Conservation (phyloP, 768 basidiomycete genomes). For the Lanmaoa pseudosensibilis region DNA sequence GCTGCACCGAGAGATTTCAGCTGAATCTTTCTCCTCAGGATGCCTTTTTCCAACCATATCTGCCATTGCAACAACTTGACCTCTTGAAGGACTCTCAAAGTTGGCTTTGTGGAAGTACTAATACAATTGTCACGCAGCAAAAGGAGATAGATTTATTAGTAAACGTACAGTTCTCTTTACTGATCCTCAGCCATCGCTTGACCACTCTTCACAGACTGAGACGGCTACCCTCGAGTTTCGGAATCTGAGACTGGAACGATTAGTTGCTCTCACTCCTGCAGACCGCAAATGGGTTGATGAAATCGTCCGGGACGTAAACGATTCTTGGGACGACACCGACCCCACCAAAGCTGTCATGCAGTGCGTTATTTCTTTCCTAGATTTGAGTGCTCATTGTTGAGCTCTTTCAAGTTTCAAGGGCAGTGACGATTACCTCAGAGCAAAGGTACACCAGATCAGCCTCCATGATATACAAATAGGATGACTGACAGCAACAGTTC, state of each 20-base stretch:
- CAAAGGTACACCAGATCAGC: constrained; percentile 53
- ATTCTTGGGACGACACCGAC: constrained; percentile 70
- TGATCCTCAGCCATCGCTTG: neutral
- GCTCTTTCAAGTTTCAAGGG: constrained; percentile 75
- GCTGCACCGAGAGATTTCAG: neutral
- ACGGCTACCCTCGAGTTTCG: constrained; percentile 84
- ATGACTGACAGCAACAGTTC: constrained; percentile 42
- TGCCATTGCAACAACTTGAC: constrained; percentile 93
- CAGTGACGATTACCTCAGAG: constrained; percentile 91
- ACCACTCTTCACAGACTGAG: constrained; percentile 62
- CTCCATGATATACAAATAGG: neutral
- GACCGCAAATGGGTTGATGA: constrained; percentile 99
- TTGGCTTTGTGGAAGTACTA: constrained; percentile 95
- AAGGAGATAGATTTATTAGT: constrained; percentile 89
- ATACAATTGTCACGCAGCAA: constrained; percentile 92
- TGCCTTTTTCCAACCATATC: constrained; percentile 96
- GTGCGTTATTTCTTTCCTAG: constrained; percentile 42
- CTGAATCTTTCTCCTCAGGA: constrained; percentile 47
- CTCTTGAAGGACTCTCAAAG: constrained; percentile 74
- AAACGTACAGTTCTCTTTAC: constrained; percentile 50
- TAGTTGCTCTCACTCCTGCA: constrained; percentile 80
- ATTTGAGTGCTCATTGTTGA: neutral
- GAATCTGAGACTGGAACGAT: constrained; percentile 75
- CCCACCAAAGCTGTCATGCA: constrained; percentile 61
- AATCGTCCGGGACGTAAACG: constrained; percentile 82